These are phyloP conservation scores for Neonectria ditissima DNA, from an alignment of 2,329 filamentous ascomycete species.

Conservation along the genomic window DNA sequence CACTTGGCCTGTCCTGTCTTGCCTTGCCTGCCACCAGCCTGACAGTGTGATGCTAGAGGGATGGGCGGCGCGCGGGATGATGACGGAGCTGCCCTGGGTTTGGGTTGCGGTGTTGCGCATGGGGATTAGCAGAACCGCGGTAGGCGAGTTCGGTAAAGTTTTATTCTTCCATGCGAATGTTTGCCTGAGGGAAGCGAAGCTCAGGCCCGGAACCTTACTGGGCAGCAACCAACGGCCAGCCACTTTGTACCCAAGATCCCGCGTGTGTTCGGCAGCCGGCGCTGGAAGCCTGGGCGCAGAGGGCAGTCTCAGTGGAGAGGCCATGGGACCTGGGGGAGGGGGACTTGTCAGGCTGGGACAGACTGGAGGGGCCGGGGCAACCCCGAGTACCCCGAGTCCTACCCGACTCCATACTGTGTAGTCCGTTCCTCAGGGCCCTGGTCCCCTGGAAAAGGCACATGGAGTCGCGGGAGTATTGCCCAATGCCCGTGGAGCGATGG, in stretches of 20 bases:
- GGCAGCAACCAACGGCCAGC: constrained; percentile 5
- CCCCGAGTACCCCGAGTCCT: constrained; percentile 1
- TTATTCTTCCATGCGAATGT: too few relatives aligned
- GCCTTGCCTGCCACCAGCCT: background rate
- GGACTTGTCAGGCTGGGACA: background rate
- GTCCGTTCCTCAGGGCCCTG: background rate
- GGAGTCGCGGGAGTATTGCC: background rate
- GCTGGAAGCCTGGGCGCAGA: constrained; percentile 1
- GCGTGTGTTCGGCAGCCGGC: constrained; percentile 21
- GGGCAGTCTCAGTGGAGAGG: background rate
- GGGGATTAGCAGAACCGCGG: constrained; percentile 18
- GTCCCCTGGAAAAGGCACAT: background rate
- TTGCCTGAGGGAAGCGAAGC: constrained; percentile 14
- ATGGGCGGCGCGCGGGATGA: constrained; percentile 27
- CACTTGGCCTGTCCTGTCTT: constrained; percentile 3
- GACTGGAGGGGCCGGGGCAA: constrained; percentile 7
- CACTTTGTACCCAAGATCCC: background rate
- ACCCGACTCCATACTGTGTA: background rate
- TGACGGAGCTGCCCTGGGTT: constrained; percentile 24
- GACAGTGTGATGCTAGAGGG: constrained; percentile 17
- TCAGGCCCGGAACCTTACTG: constrained; percentile 21
- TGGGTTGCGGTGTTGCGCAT: constrained; percentile 17
- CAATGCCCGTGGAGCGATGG: background rate
- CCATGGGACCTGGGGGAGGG: too few relatives aligned
- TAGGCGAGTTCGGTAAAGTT: constrained; percentile 24